phyloP scores from a whole-genome alignment of 2,329 filamentous ascomycete genomes.

The Fusarium sambucinum region DNA sequence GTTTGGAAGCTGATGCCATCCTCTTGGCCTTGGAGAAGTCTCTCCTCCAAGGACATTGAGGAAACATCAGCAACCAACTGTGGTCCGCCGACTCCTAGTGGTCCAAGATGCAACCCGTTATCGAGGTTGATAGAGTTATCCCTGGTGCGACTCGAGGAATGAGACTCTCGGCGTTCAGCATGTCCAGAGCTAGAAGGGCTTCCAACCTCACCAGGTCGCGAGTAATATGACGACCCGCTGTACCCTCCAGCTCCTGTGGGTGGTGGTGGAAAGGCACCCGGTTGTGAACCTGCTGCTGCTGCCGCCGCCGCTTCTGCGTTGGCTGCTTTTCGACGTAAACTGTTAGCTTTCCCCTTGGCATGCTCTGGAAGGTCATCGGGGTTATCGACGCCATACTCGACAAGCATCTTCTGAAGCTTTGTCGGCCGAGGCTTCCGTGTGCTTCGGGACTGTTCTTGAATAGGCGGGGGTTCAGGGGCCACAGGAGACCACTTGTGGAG shows the following conservation, averaged over 20 bases:
- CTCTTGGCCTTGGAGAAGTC: conserved; percentile 61
- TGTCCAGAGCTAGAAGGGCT: conserved; percentile 48
- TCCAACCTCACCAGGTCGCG: conserved; percentile 34
- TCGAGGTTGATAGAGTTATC: conserved; percentile 58
- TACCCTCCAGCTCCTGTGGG: conserved; percentile 38
- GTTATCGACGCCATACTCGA: conserved; percentile 87
- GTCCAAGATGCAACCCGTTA: conserved; percentile 56
- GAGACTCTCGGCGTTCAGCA: conserved; percentile 45
- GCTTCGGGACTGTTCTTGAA: conserved; percentile 87
- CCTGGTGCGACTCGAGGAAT: conserved; percentile 48
- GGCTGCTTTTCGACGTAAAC: conserved; percentile 77
- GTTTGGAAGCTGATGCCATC: conserved; percentile 60
- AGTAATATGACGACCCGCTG: conserved; percentile 46
- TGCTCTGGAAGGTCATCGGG: conserved; percentile 90
- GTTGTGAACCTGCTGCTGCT: conserved; percentile 48
- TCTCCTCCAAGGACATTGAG: conserved; percentile 62
- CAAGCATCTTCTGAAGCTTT: conserved; percentile 95
- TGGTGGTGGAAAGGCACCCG: conserved; percentile 37
- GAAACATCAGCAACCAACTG: conserved; percentile 57
- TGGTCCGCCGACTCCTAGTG: conserved; percentile 59
- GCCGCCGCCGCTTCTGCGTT: conserved; percentile 66
- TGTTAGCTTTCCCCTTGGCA: conserved; percentile 81
- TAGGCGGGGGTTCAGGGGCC: conserved; percentile 85
- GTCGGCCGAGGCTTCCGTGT: conserved; percentile 96
- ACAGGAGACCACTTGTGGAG: conserved; percentile 95